Evolutionary conservation across 306 rosid species (phyloP).

Genomic region (Aeschynomene evenia): DNA sequence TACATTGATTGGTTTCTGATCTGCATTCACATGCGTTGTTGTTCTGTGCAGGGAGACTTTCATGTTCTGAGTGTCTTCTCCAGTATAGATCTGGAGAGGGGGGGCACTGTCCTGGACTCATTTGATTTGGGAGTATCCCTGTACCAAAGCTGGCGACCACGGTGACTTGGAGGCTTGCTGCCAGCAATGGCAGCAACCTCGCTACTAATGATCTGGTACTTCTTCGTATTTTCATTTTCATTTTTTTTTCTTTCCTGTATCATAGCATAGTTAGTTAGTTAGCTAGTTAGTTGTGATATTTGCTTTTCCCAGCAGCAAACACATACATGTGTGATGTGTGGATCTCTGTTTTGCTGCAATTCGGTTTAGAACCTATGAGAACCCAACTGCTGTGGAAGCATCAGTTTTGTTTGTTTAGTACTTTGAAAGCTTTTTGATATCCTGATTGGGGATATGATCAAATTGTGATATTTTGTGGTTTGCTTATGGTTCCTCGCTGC

Average conservation of each 20-base stretch:
- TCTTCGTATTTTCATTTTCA: slow-evolving; percentile 11
- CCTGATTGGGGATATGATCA: background rate
- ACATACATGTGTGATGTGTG: background rate
- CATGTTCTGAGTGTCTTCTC: slow-evolving; percentile 42
- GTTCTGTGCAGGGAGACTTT: slow-evolving; percentile 55
- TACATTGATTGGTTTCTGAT: slow-evolving; percentile 32
- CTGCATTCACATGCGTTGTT: slow-evolving; percentile 14
- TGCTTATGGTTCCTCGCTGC: background rate
- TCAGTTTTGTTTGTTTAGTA: background rate
- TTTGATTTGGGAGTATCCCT: slow-evolving; percentile 35
- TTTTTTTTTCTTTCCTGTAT: too few relatives aligned
- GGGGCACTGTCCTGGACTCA: slow-evolving; percentile 35
- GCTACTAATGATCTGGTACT: slow-evolving; percentile 75
- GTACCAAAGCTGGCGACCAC: slow-evolving; percentile 71
- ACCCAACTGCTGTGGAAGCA: background rate
- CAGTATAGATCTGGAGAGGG: slow-evolving; percentile 68
- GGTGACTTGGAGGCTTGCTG: slow-evolving; percentile 69
- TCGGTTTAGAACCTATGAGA: background rate
- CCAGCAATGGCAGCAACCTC: slow-evolving; percentile 82
- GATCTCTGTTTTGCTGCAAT: slow-evolving; percentile 8
- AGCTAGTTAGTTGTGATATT: background rate
- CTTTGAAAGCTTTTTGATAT: slow-evolving; percentile 14
- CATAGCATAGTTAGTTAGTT: background rate
- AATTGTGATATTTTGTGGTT: slow-evolving; percentile 17
- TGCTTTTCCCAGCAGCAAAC: background rate